A percentile compares a stretch with the other conserved stretches of the same genome.
phyloP scores from a whole-genome alignment of 192 early-diverging fungal species.

The Coemansia sp. region DNA sequence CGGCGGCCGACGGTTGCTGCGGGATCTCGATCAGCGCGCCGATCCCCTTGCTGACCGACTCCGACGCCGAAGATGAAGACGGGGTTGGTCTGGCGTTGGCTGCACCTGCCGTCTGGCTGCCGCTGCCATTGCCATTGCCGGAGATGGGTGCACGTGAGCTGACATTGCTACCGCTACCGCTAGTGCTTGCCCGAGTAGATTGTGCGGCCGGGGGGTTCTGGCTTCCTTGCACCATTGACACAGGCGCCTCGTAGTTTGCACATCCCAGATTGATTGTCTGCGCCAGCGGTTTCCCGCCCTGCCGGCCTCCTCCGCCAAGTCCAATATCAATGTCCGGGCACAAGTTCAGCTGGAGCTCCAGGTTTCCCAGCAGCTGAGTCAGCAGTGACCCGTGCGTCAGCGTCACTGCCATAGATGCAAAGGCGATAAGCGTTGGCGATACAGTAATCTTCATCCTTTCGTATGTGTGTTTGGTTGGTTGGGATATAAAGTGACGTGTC shows the following conservation, averaged over 20 bases:
- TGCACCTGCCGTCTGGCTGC: neutral
- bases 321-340: conserved; percentile 25
- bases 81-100: neutral
- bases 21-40: conserved; percentile 1
- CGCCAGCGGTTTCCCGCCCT: conserved; percentile 4
- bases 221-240: too few relatives aligned
- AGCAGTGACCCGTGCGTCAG: conserved; percentile 31
- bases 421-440: conserved; percentile 14
- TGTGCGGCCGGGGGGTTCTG: conserved; percentile 14
- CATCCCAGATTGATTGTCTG: conserved; percentile 44
- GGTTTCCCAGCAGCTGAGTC: conserved; percentile 24
- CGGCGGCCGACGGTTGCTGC: neutral
- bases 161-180: neutral
- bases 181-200: neutral
- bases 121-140: neutral
- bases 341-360: conserved; percentile 28
- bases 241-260: conserved; percentile 23
- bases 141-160: neutral
- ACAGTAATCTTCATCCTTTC: conserved; percentile 17
- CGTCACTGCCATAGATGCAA: conserved; percentile 2
- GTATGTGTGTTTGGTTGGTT: neutral
- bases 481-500: neutral
- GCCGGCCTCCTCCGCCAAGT: neutral
- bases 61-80: neutral
- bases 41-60: neutral